These are phyloP conservation scores for Cyberlindnera euphorbiiphila DNA, from an alignment of 805 yeast genomes.

Conservation along the genomic window DNA sequence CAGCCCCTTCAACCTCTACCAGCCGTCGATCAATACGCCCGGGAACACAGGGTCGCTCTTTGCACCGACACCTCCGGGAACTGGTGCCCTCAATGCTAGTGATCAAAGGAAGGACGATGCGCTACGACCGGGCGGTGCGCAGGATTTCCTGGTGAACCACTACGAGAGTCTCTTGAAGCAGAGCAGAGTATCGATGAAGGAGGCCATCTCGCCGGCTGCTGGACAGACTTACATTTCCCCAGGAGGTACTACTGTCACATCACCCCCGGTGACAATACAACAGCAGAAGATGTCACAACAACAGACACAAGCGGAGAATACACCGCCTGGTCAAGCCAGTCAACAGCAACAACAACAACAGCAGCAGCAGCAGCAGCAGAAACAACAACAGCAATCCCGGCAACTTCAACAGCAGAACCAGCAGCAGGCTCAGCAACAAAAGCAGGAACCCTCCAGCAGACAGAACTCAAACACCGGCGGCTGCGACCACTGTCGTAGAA, in stretches of 20 bases:
- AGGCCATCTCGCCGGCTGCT: conserved; percentile 21
- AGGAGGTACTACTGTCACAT: conserved; percentile 12
- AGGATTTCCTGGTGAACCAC: conserved; percentile 22
- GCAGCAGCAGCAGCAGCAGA: neutral
- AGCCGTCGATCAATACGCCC: conserved; percentile 10
- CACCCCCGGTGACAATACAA: conserved; percentile 8
- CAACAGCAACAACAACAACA: conserved; percentile 7
- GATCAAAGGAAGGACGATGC: conserved; percentile 1
- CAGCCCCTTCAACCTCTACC: conserved; percentile 10
- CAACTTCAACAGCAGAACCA: neutral
- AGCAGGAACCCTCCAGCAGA: neutral
- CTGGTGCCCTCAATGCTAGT: conserved; percentile 1
- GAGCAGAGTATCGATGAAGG: conserved; percentile 24
- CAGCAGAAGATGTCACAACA: conserved; percentile 2
- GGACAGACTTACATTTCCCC: conserved; percentile 15
- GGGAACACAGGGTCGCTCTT: conserved; percentile 15
- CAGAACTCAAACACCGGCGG: conserved; percentile 4
- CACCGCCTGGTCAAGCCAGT: neutral
- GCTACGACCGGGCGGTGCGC: conserved; percentile 5
- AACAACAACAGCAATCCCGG: neutral
- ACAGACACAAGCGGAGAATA: conserved; percentile 1
- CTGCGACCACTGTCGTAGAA: conserved; percentile 70
- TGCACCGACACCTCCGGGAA: conserved; percentile 14
- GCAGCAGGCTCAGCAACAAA: neutral
- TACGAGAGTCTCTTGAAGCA: conserved; percentile 25